phyloP scores from a whole-genome alignment of 306 rosid genomes.

The Sindora glabra region DNA sequence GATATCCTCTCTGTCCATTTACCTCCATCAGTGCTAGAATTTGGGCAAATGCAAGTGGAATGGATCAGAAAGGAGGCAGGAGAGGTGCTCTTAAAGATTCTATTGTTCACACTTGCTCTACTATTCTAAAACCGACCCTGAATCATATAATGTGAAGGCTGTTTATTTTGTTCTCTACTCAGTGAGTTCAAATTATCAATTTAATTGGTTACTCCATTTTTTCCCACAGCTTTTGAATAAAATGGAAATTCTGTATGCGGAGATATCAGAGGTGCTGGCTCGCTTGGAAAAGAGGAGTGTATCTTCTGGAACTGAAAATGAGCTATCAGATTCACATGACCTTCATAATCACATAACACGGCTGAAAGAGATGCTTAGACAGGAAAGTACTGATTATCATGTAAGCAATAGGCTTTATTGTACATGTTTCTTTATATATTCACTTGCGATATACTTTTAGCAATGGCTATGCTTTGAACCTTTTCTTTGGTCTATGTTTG shows the following conservation, averaged over 20 bases:
- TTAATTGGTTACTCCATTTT: background rate
- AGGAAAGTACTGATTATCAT: conserved; percentile 64
- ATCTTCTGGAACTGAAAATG: conserved; percentile 32
- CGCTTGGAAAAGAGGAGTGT: conserved; percentile 46
- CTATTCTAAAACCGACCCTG: conserved; percentile 2
- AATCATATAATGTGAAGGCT: background rate
- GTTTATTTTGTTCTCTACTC: background rate
- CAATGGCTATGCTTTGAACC: background rate
- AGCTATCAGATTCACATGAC: conserved; percentile 36
- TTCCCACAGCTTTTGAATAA: conserved; percentile 52
- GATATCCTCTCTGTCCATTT: conserved; percentile 80
- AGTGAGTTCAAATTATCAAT: conserved; percentile 9
- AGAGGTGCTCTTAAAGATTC: conserved; percentile 48
- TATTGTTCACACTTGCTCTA: conserved; percentile 6
- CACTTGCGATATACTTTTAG: background rate
- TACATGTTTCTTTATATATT: too few species aligned
- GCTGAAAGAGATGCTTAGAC: conserved; percentile 62
- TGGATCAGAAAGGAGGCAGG: conserved; percentile 73
- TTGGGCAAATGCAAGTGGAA: conserved; percentile 59
- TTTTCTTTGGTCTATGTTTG: background rate
- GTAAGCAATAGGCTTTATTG: too few species aligned
- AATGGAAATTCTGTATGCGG: conserved; percentile 64
- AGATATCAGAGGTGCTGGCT: conserved; percentile 68
- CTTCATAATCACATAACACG: conserved; percentile 48
- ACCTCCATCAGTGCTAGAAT: conserved; percentile 79